phyloP scores from a whole-genome alignment of 139 green algal species.

The Chlorella sorokiniana region DNA sequence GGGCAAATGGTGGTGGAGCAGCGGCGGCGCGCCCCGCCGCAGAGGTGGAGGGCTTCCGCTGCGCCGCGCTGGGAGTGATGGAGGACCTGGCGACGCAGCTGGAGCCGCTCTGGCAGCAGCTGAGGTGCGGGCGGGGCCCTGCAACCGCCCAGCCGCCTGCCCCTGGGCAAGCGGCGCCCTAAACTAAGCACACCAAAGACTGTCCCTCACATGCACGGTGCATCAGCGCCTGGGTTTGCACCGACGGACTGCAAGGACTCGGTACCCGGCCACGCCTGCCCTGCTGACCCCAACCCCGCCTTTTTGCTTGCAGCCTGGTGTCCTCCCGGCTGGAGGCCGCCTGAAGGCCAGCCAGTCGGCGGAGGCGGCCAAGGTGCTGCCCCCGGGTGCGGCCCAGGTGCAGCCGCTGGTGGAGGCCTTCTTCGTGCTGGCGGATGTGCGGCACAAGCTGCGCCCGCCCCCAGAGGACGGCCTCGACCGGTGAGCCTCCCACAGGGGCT shows the following conservation, averaged over 20 bases:
- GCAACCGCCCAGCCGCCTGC: too few relatives aligned
- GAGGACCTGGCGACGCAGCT: conserved; percentile 29
- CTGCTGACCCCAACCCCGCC: neutral
- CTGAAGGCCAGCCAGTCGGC: conserved; percentile 22
- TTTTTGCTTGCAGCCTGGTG: conserved; percentile 8
- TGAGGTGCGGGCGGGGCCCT: conserved; percentile 7
- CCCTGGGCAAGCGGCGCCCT: too few relatives aligned
- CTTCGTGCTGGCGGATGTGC: conserved; percentile 77
- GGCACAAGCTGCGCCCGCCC: conserved; percentile 21
- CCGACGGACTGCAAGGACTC: too few relatives aligned
- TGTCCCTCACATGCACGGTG: too few relatives aligned
- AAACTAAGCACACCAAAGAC: too few relatives aligned
- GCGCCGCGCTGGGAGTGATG: neutral
- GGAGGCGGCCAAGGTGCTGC: conserved; percentile 56
- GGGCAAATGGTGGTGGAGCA: conserved; percentile 29
- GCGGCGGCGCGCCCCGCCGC: conserved; percentile 3
- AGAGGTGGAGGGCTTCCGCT: conserved; percentile 12
- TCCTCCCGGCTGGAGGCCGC: conserved; percentile 13
- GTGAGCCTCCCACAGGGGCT: neutral
- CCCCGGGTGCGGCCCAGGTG: conserved; percentile 73
- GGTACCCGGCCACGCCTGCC: too few relatives aligned
- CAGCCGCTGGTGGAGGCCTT: conserved; percentile 93
- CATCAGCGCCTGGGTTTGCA: too few relatives aligned
- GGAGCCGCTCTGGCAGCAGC: conserved; percentile 37
- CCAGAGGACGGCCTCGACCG: neutral